Conservation (phyloP, 306 rosid species). For the Acacia crassicarpa region DNA sequence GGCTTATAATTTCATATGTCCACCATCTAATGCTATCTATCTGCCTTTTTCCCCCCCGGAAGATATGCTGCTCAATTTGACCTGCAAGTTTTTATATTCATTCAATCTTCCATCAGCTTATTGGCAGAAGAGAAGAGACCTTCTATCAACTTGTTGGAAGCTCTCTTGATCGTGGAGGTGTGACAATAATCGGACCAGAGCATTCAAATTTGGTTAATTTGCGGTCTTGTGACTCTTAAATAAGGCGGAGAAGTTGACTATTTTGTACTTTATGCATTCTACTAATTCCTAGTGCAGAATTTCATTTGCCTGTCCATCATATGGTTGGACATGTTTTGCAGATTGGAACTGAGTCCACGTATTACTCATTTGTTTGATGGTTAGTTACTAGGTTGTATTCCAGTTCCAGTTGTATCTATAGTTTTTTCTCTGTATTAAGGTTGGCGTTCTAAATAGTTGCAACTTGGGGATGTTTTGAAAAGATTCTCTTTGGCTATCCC, state of each 20-base stretch:
- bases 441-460: not conserved
- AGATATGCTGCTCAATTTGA: constrained; percentile 35
- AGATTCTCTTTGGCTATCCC: not conserved
- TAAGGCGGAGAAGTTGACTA: constrained; percentile 25
- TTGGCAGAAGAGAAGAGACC: constrained; percentile 9
- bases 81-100: constrained; percentile 29
- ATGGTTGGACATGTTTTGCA: constrained; percentile 13
- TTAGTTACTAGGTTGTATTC: constrained; percentile 9
- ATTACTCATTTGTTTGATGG: not conserved
- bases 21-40: constrained; percentile 1
- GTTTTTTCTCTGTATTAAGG: not conserved
- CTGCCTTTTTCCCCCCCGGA: constrained; percentile 20
- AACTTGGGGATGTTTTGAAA: not conserved
- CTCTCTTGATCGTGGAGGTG: constrained; percentile 9
- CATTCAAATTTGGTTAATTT: constrained; percentile 17
- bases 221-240: constrained; percentile 3
- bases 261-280: not conserved
- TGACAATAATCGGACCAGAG: constrained; percentile 21
- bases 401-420: not conserved
- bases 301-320: constrained; percentile 23
- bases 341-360: constrained; percentile 27
- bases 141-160: constrained; percentile 27
- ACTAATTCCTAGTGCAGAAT: constrained; percentile 19
- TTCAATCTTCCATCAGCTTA: constrained; percentile 25
- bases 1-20: not conserved